A percentile compares a stretch with the other conserved stretches of the same genome.
Evolutionary conservation across 1,139 yeast species (phyloP).

Genomic region (Candida sp.): DNA sequence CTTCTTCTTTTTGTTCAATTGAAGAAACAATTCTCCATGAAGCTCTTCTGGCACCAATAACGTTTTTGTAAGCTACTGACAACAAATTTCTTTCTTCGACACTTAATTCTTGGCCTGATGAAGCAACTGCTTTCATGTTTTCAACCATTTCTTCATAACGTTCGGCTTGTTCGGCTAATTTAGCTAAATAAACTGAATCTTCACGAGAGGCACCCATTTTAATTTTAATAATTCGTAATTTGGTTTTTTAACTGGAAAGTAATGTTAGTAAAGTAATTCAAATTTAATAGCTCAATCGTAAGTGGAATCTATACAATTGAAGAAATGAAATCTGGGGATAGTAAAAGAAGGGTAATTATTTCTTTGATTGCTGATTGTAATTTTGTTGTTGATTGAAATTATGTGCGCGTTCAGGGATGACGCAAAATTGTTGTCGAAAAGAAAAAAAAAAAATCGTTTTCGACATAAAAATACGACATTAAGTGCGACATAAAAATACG

Average conservation of each 20-base stretch:
- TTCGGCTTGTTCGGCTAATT: conserved; percentile 99
- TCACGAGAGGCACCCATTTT: conserved; percentile 87
- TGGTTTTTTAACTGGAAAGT: not conserved
- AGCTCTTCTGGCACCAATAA: conserved; percentile 99
- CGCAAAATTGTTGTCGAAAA: not conserved
- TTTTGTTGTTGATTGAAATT: not conserved
- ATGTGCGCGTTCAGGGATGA: not conserved
- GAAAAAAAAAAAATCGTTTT: too few species aligned
- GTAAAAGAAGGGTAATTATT: not conserved
- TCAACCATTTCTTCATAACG: conserved; percentile 99
- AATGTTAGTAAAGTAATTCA: too few species aligned
- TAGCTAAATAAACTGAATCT: conserved; percentile 98
- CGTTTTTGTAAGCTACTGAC: conserved; percentile 97
- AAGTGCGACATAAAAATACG: not conserved
- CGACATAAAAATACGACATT: not conserved
- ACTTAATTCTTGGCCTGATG: conserved; percentile 91
- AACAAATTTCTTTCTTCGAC: conserved; percentile 97
- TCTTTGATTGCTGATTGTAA: not conserved
- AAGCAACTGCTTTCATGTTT: conserved; percentile 97
- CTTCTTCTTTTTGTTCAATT: conserved; percentile 97
- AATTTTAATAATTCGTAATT: not conserved
- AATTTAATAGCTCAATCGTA: too few species aligned
- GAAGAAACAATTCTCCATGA: conserved; percentile 99
- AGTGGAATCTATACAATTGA: too few species aligned
- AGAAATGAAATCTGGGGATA: not conserved